A percentile compares a stretch with the other conserved stretches of the same genome.
These are phyloP conservation scores for Candolleomyces eurysporus DNA, from an alignment of 768 basidiomycete species.

Conservation along the genomic window DNA sequence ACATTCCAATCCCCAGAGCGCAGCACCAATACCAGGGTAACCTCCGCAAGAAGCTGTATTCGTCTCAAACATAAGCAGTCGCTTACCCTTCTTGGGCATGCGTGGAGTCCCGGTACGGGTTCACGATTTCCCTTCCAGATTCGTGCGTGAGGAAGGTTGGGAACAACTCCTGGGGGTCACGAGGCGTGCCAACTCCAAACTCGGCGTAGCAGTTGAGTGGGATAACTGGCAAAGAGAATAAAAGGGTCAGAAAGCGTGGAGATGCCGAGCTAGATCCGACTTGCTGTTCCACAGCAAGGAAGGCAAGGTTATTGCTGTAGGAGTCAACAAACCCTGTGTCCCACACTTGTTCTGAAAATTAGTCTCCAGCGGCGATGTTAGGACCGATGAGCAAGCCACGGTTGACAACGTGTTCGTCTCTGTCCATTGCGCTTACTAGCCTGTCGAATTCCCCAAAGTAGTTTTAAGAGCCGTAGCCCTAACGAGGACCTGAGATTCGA, in stretches of 20 bases:
- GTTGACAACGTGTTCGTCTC: conserved; percentile 31
- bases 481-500: conserved; percentile 16
- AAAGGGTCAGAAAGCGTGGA: neutral
- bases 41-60: conserved; percentile 72
- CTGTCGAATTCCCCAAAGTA: conserved; percentile 48
- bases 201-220: conserved; percentile 54
- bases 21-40: conserved; percentile 61
- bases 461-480: conserved; percentile 28
- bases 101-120: conserved; percentile 49
- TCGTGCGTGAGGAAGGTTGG: conserved; percentile 59
- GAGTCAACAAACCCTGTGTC: conserved; percentile 47
- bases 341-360: conserved; percentile 48
- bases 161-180: conserved; percentile 47
- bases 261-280: conserved; percentile 14
- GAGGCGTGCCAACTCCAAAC: conserved; percentile 38
- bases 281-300: conserved; percentile 57
- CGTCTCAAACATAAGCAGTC: conserved; percentile 69
- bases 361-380: conserved; percentile 54
- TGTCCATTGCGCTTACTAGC: conserved; percentile 36
- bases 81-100: conserved; percentile 42
- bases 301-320: conserved; percentile 40
- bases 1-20: conserved; percentile 66
- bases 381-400: conserved; percentile 57
- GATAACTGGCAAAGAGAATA: conserved; percentile 25
- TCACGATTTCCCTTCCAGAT: conserved; percentile 46